These are phyloP conservation scores for Candida maesae DNA, from an alignment of 805 yeast genomes.

Conservation along the genomic window DNA sequence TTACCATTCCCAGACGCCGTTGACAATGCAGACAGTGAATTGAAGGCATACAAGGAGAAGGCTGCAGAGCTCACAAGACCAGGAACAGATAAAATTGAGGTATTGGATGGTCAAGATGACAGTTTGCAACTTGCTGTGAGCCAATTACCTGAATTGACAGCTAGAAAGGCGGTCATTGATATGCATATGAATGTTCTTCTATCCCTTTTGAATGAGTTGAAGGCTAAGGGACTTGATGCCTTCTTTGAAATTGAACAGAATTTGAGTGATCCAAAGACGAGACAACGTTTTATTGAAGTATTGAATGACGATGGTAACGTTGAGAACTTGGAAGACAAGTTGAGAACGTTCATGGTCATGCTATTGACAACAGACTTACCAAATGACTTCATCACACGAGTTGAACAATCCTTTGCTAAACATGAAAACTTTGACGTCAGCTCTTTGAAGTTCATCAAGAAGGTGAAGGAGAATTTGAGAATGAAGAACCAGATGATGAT, in stretches of 20 bases:
- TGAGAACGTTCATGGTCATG: conserved; percentile 84
- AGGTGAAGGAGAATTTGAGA: conserved; percentile 73
- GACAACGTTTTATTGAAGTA: conserved; percentile 56
- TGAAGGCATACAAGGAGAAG: conserved; percentile 76
- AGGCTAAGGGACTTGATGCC: conserved; percentile 82
- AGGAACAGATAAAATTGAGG: conserved; percentile 64
- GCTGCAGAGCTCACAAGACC: conserved; percentile 81
- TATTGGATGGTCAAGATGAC: conserved; percentile 61
- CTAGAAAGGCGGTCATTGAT: conserved; percentile 83
- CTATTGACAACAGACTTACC: conserved; percentile 51
- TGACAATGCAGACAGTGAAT: conserved; percentile 85
- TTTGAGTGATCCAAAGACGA: conserved; percentile 51
- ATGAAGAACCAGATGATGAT: conserved; percentile 38
- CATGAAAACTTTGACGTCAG: conserved; percentile 56
- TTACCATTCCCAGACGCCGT: conserved; percentile 99
- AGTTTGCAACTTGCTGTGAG: conserved; percentile 81
- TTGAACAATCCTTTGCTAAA: conserved; percentile 55
- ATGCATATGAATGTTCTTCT: conserved; percentile 96
- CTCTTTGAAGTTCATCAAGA: conserved; percentile 70
- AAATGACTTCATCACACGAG: conserved; percentile 50
- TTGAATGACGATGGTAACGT: conserved; percentile 44
- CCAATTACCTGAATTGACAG: conserved; percentile 87
- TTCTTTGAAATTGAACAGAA: conserved; percentile 94
- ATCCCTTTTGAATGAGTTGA: conserved; percentile 73
- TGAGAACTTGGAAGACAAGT: conserved; percentile 73